phyloP scores from a whole-genome alignment of 2,329 filamentous ascomycete species.

The Aspergillus sp. region DNA sequence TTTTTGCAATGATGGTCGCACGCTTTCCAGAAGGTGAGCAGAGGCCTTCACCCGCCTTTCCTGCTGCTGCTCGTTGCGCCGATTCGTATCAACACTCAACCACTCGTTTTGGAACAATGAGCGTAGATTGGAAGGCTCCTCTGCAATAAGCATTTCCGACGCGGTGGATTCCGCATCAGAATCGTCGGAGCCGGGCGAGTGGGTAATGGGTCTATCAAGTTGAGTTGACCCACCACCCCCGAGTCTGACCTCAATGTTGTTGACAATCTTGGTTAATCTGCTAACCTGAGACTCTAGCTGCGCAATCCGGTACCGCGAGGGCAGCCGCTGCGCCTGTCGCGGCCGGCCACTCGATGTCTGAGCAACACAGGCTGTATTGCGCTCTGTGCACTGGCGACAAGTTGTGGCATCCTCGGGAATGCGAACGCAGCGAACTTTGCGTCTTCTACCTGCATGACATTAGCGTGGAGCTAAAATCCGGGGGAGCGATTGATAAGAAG shows the following conservation, averaged over 20 bases:
- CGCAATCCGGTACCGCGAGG: slow-evolving; percentile 19
- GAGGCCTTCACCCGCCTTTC: slow-evolving; percentile 9
- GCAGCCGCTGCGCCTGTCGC: slow-evolving; percentile 11
- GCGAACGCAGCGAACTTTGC: slow-evolving; percentile 21
- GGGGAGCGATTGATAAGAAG: not conserved
- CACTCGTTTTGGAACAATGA: slow-evolving; percentile 22
- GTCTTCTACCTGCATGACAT: slow-evolving; percentile 14
- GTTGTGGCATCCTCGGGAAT: slow-evolving; percentile 12
- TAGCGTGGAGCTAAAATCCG: not conserved
- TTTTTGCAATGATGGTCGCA: slow-evolving; percentile 15
- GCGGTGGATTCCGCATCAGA: slow-evolving; percentile 13
- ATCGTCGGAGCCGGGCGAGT: slow-evolving; percentile 4
- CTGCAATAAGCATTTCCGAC: slow-evolving; percentile 14
- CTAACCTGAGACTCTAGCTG: slow-evolving; percentile 18
- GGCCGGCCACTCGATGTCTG: slow-evolving; percentile 13
- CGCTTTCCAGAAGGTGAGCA: slow-evolving; percentile 4
- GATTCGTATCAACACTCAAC: slow-evolving; percentile 15
- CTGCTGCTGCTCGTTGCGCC: slow-evolving; percentile 4
- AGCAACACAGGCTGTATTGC: slow-evolving; percentile 15
- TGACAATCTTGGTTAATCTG: slow-evolving; percentile 14
- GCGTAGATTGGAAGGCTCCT: slow-evolving; percentile 15
- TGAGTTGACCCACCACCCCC: slow-evolving; percentile 6
- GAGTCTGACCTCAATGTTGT: slow-evolving; percentile 13
- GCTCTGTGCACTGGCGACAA: slow-evolving; percentile 21
- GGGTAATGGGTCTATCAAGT: not conserved